phyloP scores from a whole-genome alignment of 1,284 basidiomycete species.

The Ceratobasidium sp. region DNA sequence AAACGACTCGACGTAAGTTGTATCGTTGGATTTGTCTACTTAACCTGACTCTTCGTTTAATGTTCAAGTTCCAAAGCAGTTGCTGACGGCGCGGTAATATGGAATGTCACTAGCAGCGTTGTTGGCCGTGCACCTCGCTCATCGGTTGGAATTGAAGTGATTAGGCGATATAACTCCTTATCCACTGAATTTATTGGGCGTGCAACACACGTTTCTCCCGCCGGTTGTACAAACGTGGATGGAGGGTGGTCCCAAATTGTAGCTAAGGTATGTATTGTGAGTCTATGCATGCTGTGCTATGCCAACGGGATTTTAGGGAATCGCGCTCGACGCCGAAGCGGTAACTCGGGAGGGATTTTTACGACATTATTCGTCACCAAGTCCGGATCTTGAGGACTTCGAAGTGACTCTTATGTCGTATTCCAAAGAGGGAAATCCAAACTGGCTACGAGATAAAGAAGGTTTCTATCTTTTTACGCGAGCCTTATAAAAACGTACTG shows the following conservation, averaged over 20 bases:
- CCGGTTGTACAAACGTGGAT: background rate
- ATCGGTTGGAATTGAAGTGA: conserved; percentile 24
- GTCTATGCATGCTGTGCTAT: background rate
- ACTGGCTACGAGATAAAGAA: conserved; percentile 16
- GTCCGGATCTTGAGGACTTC: conserved; percentile 28
- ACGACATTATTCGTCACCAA: conserved; percentile 7
- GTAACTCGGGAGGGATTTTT: conserved; percentile 4
- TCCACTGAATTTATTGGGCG: conserved; percentile 12
- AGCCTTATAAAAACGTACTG: background rate
- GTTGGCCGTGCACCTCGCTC: conserved; percentile 39
- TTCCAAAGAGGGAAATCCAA: conserved; percentile 11
- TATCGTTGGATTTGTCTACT: background rate
- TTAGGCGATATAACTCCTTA: background rate
- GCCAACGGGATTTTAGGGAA: background rate
- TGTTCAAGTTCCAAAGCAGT: conserved; percentile 45
- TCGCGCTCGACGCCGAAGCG: conserved; percentile 23
- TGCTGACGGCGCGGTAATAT: conserved; percentile 47
- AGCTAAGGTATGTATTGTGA: background rate
- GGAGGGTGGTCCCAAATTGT: conserved; percentile 35
- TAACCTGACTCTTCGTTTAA: background rate
- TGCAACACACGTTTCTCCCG: background rate
- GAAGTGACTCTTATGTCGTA: conserved; percentile 16
- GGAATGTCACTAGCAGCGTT: conserved; percentile 35
- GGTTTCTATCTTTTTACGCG: background rate
- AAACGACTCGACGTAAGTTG: conserved; percentile 45